Conservation (phyloP, 257 asterid species). For the Ophiorrhiza pumila region DNA sequence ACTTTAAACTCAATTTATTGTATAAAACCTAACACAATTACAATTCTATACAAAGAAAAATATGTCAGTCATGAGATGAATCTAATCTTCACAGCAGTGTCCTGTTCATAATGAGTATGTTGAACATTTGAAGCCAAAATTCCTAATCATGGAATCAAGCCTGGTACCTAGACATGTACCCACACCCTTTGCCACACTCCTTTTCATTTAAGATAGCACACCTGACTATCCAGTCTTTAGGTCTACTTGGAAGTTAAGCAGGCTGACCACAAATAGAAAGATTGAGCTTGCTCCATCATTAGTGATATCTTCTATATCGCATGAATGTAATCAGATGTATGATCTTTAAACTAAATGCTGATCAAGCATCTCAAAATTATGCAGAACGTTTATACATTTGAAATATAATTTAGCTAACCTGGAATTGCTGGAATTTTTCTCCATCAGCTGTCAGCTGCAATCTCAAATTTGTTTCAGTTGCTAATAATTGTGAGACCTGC, state of each 20-base stretch:
- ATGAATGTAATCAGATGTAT: background rate
- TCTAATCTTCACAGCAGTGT: background rate
- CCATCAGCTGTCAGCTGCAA: slow-evolving; percentile 91
- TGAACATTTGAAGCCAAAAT: background rate
- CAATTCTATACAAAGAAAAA: background rate
- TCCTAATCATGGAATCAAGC: background rate
- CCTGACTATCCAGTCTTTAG: background rate
- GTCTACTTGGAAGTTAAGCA: background rate
- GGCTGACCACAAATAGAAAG: background rate
- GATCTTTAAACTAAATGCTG: background rate
- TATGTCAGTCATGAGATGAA: background rate
- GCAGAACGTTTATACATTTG: background rate
- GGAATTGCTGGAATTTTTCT: slow-evolving; percentile 96
- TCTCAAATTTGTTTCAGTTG: slow-evolving; percentile 94
- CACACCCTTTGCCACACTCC: background rate
- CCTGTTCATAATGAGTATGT: background rate
- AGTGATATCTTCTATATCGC: background rate
- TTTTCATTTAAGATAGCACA: background rate
- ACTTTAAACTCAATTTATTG: no score
- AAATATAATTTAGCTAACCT: slow-evolving; percentile 39
- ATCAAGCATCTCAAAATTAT: background rate
- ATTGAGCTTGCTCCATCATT: background rate
- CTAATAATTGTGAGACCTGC: slow-evolving; percentile 77
- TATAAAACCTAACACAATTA: no score
- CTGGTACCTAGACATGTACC: background rate